Base-by-base conservation (phyloP, 768 basidiomycete genomes). In the Phylloporus scabripes region DNA sequence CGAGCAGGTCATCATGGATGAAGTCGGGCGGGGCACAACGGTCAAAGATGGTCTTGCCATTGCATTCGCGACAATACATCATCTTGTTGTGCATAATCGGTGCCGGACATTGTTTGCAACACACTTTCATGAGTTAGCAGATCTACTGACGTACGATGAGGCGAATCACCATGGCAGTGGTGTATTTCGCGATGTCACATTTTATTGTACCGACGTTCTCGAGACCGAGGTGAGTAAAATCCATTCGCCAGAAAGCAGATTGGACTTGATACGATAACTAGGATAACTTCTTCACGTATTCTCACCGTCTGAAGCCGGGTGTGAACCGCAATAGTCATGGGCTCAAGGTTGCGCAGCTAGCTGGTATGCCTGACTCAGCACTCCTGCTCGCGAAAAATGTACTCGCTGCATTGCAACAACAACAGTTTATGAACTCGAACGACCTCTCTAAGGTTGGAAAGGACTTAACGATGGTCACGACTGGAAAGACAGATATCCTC, bases 11-110 rank as follows among this genome's bases (percentile, higher is more conserved):
- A 94, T 99, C 54, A 94, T 99, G 91, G 95, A 99, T 63, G 95
- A 99, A 72, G 93, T 99, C n/a, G 95, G 95, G 6, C 74, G 95
- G 57, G 95, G 95, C 29, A 98, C 95, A 5, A 93, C 93, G 0
- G 82, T 93, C 7, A 82, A 82, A 52, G 94, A 96, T 60, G 95
- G 95, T 9, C 67, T 97, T 12, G 92, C 95, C 0, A 90, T 98
- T 44, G 94, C 96, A 15, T 97, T 92, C 60, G 89, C 91, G 6
- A 83, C 91, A 3, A 75, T 94, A 29, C 85, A 94, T 59, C 85
- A 97, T 64, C 76, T 97, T 17, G 69, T 82, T 33, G 70, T 78
- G 31, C 76, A 78, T 26, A 90, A 89, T 59, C 70, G 72, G 45
- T 91, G 87, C 61, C 81, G 92, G 15, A 77, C 90, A n/a, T 72